A percentile compares a stretch with the other conserved stretches of the same genome.
These are phyloP conservation scores for Panicum miliaceum DNA, from an alignment of 176 grass and related monocot genomes.

Conservation along the genomic window DNA sequence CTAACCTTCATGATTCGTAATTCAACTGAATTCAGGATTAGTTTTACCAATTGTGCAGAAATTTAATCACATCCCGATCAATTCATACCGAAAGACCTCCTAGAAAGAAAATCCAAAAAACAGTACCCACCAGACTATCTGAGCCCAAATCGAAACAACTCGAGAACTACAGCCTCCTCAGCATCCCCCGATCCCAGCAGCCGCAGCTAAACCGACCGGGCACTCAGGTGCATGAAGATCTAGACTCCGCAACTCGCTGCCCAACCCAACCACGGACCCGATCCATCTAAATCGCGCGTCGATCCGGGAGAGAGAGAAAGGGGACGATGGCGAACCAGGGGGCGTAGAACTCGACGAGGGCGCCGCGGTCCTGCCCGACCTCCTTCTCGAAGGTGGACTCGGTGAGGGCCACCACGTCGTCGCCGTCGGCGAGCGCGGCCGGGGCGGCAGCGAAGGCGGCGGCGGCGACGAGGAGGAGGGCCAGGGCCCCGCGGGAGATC, in stretches of 20 bases:
- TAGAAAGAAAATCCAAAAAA: not conserved
- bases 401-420: conserved; percentile 64
- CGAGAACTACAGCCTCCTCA: not conserved
- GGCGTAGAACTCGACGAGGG: conserved; percentile 76
- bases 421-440: conserved; percentile 46
- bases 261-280: conserved; percentile 2
- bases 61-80: not conserved
- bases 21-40: not conserved
- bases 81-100: not conserved
- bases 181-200: not conserved
- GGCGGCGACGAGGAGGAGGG: conserved; percentile 31
- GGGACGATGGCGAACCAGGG: conserved; percentile 55
- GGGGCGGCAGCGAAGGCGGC: not conserved
- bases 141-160: not conserved
- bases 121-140: not conserved
- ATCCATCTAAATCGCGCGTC: conserved; percentile 6
- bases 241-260: not conserved
- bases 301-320: not conserved
- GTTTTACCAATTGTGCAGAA: not conserved
- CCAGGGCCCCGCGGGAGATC: conserved; percentile 47
- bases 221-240: not conserved
- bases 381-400: conserved; percentile 76
- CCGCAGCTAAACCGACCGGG: not conserved
- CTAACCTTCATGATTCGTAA: not conserved
- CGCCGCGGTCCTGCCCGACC: conserved; percentile 77